These are phyloP conservation scores for Ceratobasidium sp. DNA, from an alignment of 1,284 basidiomycete species.

Conservation along the genomic window DNA sequence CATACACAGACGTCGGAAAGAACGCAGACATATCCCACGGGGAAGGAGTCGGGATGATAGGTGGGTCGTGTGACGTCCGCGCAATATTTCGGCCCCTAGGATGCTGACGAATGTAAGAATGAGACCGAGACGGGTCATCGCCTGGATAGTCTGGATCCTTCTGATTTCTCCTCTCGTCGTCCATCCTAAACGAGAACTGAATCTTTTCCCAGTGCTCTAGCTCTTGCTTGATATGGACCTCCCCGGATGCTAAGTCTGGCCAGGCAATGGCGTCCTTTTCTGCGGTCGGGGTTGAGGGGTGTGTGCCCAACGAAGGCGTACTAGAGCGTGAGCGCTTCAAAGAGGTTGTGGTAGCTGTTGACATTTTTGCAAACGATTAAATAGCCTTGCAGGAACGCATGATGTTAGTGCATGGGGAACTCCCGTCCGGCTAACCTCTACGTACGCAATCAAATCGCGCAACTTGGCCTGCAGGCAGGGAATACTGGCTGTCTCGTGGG, in stretches of 20 bases:
- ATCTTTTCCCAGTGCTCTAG: slow-evolving; percentile 42
- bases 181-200: slow-evolving; percentile 39
- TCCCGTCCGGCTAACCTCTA: slow-evolving; percentile 14
- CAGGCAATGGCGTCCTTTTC: slow-evolving; percentile 7
- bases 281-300: slow-evolving; percentile 15
- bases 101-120: slow-evolving; percentile 14
- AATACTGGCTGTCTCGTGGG: slow-evolving; percentile 29
- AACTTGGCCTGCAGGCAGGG: slow-evolving; percentile 44
- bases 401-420: slow-evolving; percentile 27
- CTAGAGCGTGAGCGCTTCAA: slow-evolving; percentile 35
- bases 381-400: slow-evolving; percentile 34
- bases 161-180: slow-evolving; percentile 9
- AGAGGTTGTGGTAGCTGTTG: slow-evolving; percentile 25
- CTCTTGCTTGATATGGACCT: slow-evolving; percentile 30
- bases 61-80: background rate
- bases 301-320: slow-evolving; percentile 34
- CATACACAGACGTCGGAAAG: slow-evolving; percentile 20
- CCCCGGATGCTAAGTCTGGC: slow-evolving; percentile 24
- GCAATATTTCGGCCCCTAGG: background rate
- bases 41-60: background rate
- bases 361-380: slow-evolving; percentile 31
- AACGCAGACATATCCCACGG: slow-evolving; percentile 28
- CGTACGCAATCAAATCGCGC: slow-evolving; percentile 42
- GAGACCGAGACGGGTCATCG: background rate
- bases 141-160: slow-evolving; percentile 4